Conservation (phyloP, 2,329 filamentous ascomycete genomes). For the Neoarthrinium moseri region DNA sequence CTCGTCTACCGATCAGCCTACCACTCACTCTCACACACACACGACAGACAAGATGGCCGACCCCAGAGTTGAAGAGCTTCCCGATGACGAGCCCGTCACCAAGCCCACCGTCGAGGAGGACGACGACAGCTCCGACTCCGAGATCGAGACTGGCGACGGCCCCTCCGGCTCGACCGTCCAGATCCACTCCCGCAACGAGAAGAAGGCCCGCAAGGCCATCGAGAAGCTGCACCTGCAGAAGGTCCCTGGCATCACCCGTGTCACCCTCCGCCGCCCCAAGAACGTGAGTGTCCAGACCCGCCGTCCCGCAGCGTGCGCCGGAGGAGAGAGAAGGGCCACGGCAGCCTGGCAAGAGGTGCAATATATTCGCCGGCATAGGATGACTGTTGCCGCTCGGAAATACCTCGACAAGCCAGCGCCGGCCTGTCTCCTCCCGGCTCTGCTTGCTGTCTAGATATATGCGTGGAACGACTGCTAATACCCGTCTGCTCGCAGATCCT, state of each 20-base stretch:
- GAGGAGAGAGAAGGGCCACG: too few relatives aligned
- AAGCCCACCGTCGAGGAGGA: constrained; percentile 74
- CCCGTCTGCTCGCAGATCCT: constrained; percentile 66
- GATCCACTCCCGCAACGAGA: constrained; percentile 99
- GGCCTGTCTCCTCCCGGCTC: background rate
- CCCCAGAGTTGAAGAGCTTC: constrained; percentile 95
- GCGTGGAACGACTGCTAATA: constrained; percentile 15
- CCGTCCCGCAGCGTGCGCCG: too few relatives aligned
- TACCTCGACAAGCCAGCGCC: background rate
- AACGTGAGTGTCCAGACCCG: constrained; percentile 96
- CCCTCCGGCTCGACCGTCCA: constrained; percentile 85
- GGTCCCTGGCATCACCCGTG: constrained; percentile 94
- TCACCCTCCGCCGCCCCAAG: constrained; percentile 97
- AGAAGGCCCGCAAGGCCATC: constrained; percentile 99
- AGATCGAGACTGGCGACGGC: constrained; percentile 67
- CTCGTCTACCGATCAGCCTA: constrained; percentile 1
- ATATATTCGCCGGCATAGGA: too few relatives aligned
- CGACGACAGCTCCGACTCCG: constrained; percentile 69
- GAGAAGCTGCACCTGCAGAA: constrained; percentile 97
- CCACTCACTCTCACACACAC: constrained; percentile 36
- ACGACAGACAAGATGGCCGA: constrained; percentile 71
- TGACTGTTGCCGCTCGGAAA: too few relatives aligned
- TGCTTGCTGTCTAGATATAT: background rate
- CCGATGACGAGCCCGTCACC: constrained; percentile 87
- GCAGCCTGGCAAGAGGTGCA: too few relatives aligned